Conservation (phyloP, 2,329 filamentous ascomycete genomes). For the Dothistroma septosporum region DNA sequence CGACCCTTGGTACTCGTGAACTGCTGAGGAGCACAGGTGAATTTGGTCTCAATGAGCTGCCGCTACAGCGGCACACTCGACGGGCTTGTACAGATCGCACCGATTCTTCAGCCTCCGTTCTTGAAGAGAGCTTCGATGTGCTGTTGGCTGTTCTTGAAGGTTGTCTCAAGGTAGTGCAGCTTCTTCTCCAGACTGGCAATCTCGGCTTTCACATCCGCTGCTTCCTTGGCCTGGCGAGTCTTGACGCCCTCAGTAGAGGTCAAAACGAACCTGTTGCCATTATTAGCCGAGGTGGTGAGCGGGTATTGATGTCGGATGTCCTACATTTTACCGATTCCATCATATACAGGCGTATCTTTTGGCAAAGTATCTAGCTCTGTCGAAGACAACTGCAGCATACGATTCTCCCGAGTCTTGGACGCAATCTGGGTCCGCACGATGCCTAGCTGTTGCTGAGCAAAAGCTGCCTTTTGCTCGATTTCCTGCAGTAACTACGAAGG, state of each 20-base stretch:
- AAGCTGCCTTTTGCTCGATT: conserved; percentile 84
- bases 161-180: conserved; percentile 88
- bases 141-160: conserved; percentile 86
- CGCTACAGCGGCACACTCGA: background rate
- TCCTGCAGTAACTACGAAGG: conserved; percentile 73
- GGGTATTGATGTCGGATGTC: conserved; percentile 12
- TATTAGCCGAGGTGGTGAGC: conserved; percentile 17
- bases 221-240: conserved; percentile 70
- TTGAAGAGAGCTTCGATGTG: conserved; percentile 86
- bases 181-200: conserved; percentile 81
- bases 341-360: conserved; percentile 74
- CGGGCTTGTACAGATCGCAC: background rate
- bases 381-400: conserved; percentile 80
- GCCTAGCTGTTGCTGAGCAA: conserved; percentile 86
- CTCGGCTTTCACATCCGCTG: conserved; percentile 69
- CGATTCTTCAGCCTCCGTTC: conserved; percentile 28
- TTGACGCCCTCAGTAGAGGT: conserved; percentile 69
- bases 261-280: conserved; percentile 70
- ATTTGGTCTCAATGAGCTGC: background rate
- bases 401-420: conserved; percentile 80
- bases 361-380: conserved; percentile 77
- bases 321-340: conserved; percentile 96
- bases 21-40: background rate
- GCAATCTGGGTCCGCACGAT: conserved; percentile 80
- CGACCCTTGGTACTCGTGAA: background rate